Evolutionary conservation across 177 flowering plant species (phyloP), one percentile per base, ranked within the genome.

Genomic region (Telopea speciosissima): DNA sequence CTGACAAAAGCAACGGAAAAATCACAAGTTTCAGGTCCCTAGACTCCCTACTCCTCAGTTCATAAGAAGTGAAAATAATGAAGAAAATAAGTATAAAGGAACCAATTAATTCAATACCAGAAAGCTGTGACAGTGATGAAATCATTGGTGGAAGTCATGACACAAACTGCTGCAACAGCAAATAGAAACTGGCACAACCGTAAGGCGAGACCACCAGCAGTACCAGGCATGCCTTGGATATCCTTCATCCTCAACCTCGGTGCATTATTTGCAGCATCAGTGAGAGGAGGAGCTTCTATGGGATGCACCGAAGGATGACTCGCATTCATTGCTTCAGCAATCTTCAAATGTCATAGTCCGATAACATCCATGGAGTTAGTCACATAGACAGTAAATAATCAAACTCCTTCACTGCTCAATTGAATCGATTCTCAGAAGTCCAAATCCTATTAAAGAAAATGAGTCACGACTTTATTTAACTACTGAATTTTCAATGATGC

Each of bases 161-260:
- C 81, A 45, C 77, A 77, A 45, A 90, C 85, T 8, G 96, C 79
- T 0, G 79, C 82, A 31, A 70, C 85, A 0, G 98, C 92, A 68
- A 89, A 92, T 0, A 83, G 11, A 24, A 86, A 84, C 81, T 94
- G 97, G 61, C 33, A 73, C 17, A 83, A 17, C 3, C 97, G 88
- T 74, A 94, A 72, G 1, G 71, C 71, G 1, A 92, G 82, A 13
- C 98, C 95, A 1, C 92, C 93, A 9, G 65, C 58, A 1, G 98
- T 94, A 0, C 92, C 97, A 0, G 97, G 93, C 97, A 90, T 92
- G 59, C 98, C 98, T 71, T 89, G 93, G 24, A 89, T 62, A 65
- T 90, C 96, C 80, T 85, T 87, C 97, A 76, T 90, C 80, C 97
- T 83, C 70, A 84, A 81, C 70, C 92, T 82, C 1, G 84, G 85